A percentile compares a stretch with the other conserved stretches of the same genome.
Conservation (phyloP, 1,139 yeast genomes). For the Candida sp. region DNA sequence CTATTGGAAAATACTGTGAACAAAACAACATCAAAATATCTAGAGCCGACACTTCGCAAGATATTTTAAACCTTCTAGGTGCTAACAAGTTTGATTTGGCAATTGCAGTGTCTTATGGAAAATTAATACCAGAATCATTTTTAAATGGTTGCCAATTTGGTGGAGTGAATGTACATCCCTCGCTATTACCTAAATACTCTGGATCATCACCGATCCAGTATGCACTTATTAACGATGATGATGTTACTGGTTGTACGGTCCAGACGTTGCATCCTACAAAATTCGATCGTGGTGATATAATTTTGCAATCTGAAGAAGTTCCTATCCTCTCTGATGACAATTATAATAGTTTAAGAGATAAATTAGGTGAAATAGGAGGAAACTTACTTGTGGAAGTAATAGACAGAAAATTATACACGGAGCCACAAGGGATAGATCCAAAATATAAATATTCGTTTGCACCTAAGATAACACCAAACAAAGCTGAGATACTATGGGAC, state of each 20-base stretch:
- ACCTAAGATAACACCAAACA: conserved; percentile 43
- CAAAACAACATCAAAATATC: conserved; percentile 31
- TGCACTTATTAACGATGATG: conserved; percentile 64
- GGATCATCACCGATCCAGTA: conserved; percentile 93
- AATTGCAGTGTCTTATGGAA: conserved; percentile 89
- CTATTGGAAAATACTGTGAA: conserved; percentile 47
- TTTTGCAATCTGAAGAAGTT: conserved; percentile 53
- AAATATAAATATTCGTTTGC: conserved; percentile 52
- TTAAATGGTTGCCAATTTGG: conserved; percentile 50
- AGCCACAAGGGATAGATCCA: conserved; percentile 12
- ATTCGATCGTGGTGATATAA: conserved; percentile 76
- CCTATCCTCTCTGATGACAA: conserved; percentile 40
- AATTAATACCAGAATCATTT: conserved; percentile 64
- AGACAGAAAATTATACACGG: conserved; percentile 24
- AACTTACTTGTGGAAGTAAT: conserved; percentile 48
- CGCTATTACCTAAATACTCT: conserved; percentile 73
- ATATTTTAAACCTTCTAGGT: conserved; percentile 37
- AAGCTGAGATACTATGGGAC: conserved; percentile 46
- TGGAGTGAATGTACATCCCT: conserved; percentile 92
- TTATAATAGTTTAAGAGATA: conserved; percentile 35
- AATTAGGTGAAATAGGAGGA: conserved; percentile 61
- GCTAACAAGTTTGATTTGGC: conserved; percentile 51
- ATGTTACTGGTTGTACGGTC: conserved; percentile 75
- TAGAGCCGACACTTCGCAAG: conserved; percentile 58
- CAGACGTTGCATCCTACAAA: conserved; percentile 87